Evolutionary conservation across 148 eudicot species (phyloP), one percentile per base, ranked within the genome.

Genomic region (Dysphania ambrosioides): DNA sequence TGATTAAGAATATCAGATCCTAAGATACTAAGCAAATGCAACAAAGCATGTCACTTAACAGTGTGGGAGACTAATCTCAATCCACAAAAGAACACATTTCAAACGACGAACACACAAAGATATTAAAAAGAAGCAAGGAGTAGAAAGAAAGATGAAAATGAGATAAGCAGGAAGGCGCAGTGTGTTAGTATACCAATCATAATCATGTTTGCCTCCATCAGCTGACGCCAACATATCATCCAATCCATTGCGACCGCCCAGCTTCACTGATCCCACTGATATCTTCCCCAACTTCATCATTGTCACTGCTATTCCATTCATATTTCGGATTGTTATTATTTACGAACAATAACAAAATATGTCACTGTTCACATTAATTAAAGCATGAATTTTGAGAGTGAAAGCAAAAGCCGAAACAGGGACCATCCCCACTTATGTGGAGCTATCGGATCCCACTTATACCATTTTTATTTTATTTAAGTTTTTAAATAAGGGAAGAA

Each of bases 131-230:
- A 18, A 64, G 24, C 42, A 19, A 64, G n/a, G n/a, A n/a, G n/a
- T 64, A 6, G 21, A 64, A 0, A 26, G 70, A 6, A 4, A 62
- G 6, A 49, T 6, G 44, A 36, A 71, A 74, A 6, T 49, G 47
- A n/a, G 0, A 21, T 21, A 2, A 35, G 42, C 0, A 65, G 9
- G 34, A 26, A 10, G 31, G 31, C 24, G 27, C 18, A 58, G 62
- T 23, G 53, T 23, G 62, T 23, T 31, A 66, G 71, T 42, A 67
- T 26, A 92, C 99, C 98, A 95, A 86, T 95, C 99, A 68, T 95
- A 95, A 72, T 95, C 99, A 74, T 95, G 84, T 83, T 95, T 95
- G 56, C 97, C 99, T 63, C 92, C 96, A 56, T 92, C 97, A 32
- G 77, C 75, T 6, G 88, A 83, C 8, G 90, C 73, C 79, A 95